phyloP scores from a whole-genome alignment of 108 stramenopile species.

The Skeletonema grethae region DNA sequence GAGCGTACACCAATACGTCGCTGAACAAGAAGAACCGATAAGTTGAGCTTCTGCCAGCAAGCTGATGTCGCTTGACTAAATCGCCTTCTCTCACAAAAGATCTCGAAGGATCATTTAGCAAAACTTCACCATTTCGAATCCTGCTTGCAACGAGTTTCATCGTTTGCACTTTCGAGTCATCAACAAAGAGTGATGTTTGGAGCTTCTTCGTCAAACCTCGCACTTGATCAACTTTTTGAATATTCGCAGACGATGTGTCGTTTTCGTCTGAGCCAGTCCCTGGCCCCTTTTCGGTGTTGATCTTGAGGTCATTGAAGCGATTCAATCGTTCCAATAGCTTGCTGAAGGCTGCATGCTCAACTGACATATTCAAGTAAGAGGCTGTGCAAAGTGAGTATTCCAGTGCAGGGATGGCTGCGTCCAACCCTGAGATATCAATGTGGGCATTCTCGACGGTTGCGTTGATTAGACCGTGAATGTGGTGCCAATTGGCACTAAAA shows the following conservation, averaged over 20 bases:
- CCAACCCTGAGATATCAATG: constrained; percentile 69
- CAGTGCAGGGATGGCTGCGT: constrained; percentile 72
- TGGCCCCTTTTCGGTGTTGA: constrained; percentile 12
- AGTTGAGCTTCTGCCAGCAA: constrained; percentile 68
- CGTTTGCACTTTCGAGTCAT: constrained; percentile 50
- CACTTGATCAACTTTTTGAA: constrained; percentile 61
- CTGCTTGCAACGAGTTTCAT: constrained; percentile 67
- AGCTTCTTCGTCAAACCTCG: constrained; percentile 60
- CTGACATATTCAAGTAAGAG: constrained; percentile 80
- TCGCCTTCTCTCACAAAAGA: constrained; percentile 85
- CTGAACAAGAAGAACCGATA: constrained; percentile 95
- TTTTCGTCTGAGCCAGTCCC: background rate
- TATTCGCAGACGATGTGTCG: constrained; percentile 24
- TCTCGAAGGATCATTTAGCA: constrained; percentile 83
- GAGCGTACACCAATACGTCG: constrained; percentile 62
- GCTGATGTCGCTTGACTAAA: constrained; percentile 79
- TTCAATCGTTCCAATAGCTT: constrained; percentile 73
- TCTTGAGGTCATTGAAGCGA: constrained; percentile 58
- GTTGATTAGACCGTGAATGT: constrained; percentile 79
- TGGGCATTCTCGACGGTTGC: constrained; percentile 70
- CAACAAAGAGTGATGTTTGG: constrained; percentile 47
- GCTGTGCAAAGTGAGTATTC: constrained; percentile 76
- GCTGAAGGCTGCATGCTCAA: constrained; percentile 75
- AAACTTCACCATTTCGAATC: constrained; percentile 74
- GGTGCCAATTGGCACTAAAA: constrained; percentile 69